Evolutionary conservation across 225 moss, liverwort and hornwort genomes (phyloP), one percentile per base, ranked within the genome.

Genomic region (Takakia lepidozioides): DNA sequence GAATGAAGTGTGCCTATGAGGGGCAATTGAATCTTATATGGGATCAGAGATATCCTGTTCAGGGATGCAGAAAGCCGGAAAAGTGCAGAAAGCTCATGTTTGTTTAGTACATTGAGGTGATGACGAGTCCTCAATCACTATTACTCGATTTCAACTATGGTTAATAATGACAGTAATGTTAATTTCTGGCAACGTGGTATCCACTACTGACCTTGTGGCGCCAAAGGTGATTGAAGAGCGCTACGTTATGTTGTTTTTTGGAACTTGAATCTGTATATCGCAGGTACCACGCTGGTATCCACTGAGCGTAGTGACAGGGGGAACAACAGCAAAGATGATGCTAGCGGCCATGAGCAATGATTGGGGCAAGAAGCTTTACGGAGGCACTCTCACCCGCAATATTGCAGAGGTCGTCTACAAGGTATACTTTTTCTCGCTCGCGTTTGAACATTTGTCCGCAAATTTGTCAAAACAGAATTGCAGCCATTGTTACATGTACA

Each of bases 211-310:
- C 37, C 11, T 2, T 38, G 38, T 46, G 16, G 13, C 25, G 2
- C 20, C 19, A n/a, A 25, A 21, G 4, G n/a, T n/a, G 46, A 25
- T 25, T 11, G 9, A 1, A 15, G 21, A 20, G 15, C 8, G 13
- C 23, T 15, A 52, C 11, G 27, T 52, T 15, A 19, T 52, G n/a
- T n/a, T 27, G 32, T 15, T 27, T 16, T 29, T 26, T 40, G 34
- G 34, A 50, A 13, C 16, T 43, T 15, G 36, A 21, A n/a, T 16
- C 29, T 38, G 38, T 43, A 21, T 20, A 56, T 41, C 66, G 47
- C 72, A 88, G 89, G 88, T 95, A 36, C 87, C 98, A 10, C 76
- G 98, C 48, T 98, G 98, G 98, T 98, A 91, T 74, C 98, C 98
- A 1, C 61, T 98, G 22, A 98, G 98, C 50, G 38, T 98, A 29